Conservation (phyloP, 768 basidiomycete species). For the Ephemerocybe angulata region DNA sequence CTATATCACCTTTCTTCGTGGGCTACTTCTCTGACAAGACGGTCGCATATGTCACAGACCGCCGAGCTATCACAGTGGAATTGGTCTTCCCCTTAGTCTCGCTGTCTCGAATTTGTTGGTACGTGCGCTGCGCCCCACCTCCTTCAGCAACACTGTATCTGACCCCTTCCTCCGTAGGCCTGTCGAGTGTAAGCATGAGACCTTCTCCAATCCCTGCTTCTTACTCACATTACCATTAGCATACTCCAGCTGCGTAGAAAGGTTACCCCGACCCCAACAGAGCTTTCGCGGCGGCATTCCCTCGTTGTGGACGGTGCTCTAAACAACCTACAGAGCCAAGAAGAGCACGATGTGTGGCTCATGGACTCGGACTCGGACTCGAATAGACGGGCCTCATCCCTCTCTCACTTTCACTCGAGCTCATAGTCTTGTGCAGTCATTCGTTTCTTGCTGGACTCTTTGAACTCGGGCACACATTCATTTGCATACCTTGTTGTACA, state of each 20-base stretch:
- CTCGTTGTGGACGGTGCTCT: background rate
- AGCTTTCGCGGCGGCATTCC: constrained; percentile 19
- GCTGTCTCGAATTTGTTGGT: constrained; percentile 36
- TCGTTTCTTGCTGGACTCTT: too few species aligned
- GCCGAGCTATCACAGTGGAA: constrained; percentile 27
- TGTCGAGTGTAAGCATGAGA: constrained; percentile 30
- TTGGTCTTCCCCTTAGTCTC: constrained; percentile 36
- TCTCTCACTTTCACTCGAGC: too few species aligned
- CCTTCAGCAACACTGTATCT: background rate
- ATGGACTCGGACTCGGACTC: constrained; percentile 1
- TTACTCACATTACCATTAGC: constrained; percentile 19
- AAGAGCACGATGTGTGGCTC: constrained; percentile 5
- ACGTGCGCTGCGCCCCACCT: constrained; percentile 5
- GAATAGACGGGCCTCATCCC: too few species aligned
- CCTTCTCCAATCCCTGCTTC: background rate
- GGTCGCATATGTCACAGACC: constrained; percentile 23
- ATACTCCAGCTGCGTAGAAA: constrained; percentile 39
- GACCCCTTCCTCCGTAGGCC: constrained; percentile 23
- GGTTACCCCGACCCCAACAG: constrained; percentile 29
- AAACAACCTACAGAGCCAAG: background rate
- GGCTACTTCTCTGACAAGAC: background rate
- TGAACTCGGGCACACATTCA: too few species aligned
- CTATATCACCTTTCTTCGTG: background rate
- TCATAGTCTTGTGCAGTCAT: too few species aligned
- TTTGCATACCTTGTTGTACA: too few species aligned